These are phyloP conservation scores for Boletus coccyginus DNA, from an alignment of 768 basidiomycete genomes.

Conservation along the genomic window DNA sequence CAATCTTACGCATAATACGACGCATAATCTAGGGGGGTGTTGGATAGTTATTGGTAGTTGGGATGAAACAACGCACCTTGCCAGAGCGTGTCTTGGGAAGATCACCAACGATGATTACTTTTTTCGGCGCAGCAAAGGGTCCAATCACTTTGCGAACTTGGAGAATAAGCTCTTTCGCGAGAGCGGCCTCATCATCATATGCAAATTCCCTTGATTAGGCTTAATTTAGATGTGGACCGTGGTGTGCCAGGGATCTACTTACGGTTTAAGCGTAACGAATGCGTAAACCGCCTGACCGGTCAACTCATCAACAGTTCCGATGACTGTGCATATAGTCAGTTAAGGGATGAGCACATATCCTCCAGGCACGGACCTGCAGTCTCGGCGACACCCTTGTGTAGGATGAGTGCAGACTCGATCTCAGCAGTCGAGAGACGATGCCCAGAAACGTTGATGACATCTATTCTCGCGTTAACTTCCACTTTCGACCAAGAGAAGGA, in stretches of 20 bases:
- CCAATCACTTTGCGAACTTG: conserved; percentile 98
- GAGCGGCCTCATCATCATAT: conserved; percentile 69
- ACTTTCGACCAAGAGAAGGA: background rate
- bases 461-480: conserved; percentile 34
- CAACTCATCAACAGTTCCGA: conserved; percentile 81
- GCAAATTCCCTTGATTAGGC: conserved; percentile 65
- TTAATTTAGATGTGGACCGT: background rate
- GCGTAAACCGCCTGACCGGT: conserved; percentile 94
- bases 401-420: conserved; percentile 94
- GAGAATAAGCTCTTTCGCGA: conserved; percentile 85
- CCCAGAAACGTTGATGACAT: conserved; percentile 98
- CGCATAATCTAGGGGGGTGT: conserved; percentile 71
- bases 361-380: conserved; percentile 57
- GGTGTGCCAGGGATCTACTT: conserved; percentile 28
- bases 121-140: conserved; percentile 96
- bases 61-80: conserved; percentile 49
- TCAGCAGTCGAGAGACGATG: conserved; percentile 97
- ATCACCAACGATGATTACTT: conserved; percentile 77
- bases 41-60: background rate
- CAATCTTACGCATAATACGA: conserved; percentile 94
- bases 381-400: conserved; percentile 94
- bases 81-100: conserved; percentile 94
- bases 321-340: conserved; percentile 43
- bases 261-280: conserved; percentile 95
- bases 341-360: background rate